Evolutionary conservation across 257 asterid species (phyloP).

Genomic region (Solanum etuberosum): DNA sequence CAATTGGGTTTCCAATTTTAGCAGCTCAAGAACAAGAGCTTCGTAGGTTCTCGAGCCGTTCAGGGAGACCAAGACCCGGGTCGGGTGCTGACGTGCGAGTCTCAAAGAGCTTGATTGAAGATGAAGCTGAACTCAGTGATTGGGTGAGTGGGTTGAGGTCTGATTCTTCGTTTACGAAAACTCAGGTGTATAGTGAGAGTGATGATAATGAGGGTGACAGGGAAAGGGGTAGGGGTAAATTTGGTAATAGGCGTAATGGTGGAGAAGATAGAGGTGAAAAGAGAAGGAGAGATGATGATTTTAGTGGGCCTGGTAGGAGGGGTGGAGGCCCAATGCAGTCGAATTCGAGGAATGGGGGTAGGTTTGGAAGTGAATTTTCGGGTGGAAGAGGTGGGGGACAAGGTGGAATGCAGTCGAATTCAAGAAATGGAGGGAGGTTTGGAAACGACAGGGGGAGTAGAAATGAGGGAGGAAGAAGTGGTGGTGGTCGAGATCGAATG

Average conservation of each 20-base stretch:
- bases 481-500: not conserved
- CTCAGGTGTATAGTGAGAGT: constrained; percentile 47
- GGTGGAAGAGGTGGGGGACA: not conserved
- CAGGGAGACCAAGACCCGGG: constrained; percentile 26
- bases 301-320: not conserved
- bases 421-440: not conserved
- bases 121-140: constrained; percentile 85
- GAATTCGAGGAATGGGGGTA: constrained; percentile 3
- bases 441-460: constrained; percentile 12
- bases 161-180: constrained; percentile 38
- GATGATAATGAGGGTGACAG: constrained; percentile 33
- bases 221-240: constrained; percentile 8
- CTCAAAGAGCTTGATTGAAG: constrained; percentile 81
- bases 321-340: constrained; percentile 1
- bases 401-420: not conserved
- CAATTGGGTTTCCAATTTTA: constrained; percentile 20
- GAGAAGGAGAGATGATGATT: constrained; percentile 19
- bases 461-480: not conserved
- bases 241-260: constrained; percentile 3
- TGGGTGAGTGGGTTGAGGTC: constrained; percentile 88
- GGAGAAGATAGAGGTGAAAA: constrained; percentile 25
- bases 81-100: constrained; percentile 19
- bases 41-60: constrained; percentile 25
- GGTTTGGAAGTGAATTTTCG: not conserved
- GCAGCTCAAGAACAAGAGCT: constrained; percentile 1